phyloP scores from a whole-genome alignment of 768 basidiomycete species.

The Heimioporus sp. region DNA sequence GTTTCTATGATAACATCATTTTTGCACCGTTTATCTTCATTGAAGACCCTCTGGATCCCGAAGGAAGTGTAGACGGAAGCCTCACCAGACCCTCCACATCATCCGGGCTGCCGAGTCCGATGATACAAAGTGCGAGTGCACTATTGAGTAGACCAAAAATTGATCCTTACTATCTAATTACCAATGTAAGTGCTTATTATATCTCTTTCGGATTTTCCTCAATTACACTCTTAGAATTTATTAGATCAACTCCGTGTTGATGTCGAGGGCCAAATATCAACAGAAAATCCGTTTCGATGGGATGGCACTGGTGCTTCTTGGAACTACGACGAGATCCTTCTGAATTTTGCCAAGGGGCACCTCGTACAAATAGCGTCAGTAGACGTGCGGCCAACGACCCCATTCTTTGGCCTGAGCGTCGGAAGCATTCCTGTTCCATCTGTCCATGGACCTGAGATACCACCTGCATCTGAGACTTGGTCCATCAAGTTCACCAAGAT shows the following conservation, averaged over 20 bases:
- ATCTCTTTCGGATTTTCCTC: conserved; percentile 2
- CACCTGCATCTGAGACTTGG: conserved; percentile 34
- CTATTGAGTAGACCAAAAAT: conserved; percentile 64
- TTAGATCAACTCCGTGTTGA: conserved; percentile 69
- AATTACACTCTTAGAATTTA: conserved; percentile 45
- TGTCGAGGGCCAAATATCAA: conserved; percentile 55
- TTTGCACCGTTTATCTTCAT: conserved; percentile 97
- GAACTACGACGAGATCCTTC: conserved; percentile 64
- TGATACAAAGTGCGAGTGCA: conserved; percentile 33
- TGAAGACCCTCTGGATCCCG: conserved; percentile 81
- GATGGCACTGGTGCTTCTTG: conserved; percentile 64
- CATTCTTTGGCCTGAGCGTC: conserved; percentile 42
- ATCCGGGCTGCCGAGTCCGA: conserved; percentile 27
- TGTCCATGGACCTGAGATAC: conserved; percentile 25
- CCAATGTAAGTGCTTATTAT: conserved; percentile 50
- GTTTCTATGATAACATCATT: conserved; percentile 94
- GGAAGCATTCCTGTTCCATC: conserved; percentile 34
- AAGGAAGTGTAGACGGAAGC: conserved; percentile 43
- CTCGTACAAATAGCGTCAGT: conserved; percentile 53
- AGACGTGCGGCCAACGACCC: conserved; percentile 39
- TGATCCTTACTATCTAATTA: conserved; percentile 91
- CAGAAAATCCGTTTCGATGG: conserved; percentile 63
- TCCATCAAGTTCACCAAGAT: conserved; percentile 75
- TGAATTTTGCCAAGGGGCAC: conserved; percentile 59
- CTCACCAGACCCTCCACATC: conserved; percentile 40